Evolutionary conservation across 768 basidiomycete genomes (phyloP).

Genomic region (Xerocomellus dryophilus): DNA sequence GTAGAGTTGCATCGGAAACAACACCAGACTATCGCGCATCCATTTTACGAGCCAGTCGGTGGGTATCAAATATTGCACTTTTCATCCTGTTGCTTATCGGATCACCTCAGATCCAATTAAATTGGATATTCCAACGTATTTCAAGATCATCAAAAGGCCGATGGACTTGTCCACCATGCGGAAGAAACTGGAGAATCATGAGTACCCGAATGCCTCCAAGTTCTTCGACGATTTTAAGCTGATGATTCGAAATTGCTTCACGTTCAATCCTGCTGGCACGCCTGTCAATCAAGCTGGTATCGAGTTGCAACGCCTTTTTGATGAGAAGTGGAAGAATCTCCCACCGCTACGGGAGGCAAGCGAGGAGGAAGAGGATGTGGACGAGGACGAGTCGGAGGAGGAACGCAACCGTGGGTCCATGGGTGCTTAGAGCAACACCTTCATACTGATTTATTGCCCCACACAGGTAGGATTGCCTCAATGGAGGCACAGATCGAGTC

Average conservation of each 20-base stretch:
- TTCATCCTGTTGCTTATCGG: not conserved
- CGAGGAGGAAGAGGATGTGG: constrained; percentile 64
- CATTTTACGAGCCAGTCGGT: constrained; percentile 96
- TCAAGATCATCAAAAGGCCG: constrained; percentile 85
- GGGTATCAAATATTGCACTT: constrained; percentile 34
- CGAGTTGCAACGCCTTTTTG: constrained; percentile 82
- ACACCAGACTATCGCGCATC: constrained; percentile 65
- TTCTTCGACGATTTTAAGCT: constrained; percentile 91
- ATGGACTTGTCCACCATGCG: constrained; percentile 94
- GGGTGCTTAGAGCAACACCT: not conserved
- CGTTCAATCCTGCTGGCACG: constrained; percentile 87
- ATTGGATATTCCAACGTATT: constrained; percentile 80
- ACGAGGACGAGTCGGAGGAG: constrained; percentile 62
- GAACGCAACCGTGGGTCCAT: constrained; percentile 59
- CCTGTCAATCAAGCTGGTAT: constrained; percentile 84
- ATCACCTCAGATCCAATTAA: constrained; percentile 61
- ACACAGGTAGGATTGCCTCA: constrained; percentile 62
- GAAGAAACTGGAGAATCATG: constrained; percentile 72
- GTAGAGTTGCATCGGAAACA: constrained; percentile 77
- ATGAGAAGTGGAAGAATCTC: constrained; percentile 85
- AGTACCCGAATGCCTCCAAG: constrained; percentile 74
- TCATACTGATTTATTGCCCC: constrained; percentile 11
- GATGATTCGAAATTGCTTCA: constrained; percentile 92
- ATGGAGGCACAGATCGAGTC: constrained; percentile 83
- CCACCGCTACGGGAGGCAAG: constrained; percentile 56